phyloP scores from a whole-genome alignment of 2,329 filamentous ascomycete species.

The Onygenales sp. region DNA sequence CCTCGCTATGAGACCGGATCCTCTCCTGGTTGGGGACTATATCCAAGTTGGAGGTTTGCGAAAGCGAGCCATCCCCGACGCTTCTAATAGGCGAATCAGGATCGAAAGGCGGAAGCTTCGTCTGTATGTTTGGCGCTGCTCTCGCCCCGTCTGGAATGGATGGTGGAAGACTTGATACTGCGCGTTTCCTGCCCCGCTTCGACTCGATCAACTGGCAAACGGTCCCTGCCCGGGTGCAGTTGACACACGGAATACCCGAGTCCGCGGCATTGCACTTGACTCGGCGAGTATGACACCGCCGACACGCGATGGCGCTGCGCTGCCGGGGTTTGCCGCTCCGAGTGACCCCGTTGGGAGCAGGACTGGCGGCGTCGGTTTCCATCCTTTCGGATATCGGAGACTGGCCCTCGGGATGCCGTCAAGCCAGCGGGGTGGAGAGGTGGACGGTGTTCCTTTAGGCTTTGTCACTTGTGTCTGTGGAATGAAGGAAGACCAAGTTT shows the following conservation, averaged over 20 bases:
- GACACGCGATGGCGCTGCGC: slow-evolving; percentile 1
- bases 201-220: background rate
- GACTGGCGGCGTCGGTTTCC: background rate
- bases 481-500: too few relatives aligned
- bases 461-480: background rate
- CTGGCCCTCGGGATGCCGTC: background rate
- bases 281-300: background rate
- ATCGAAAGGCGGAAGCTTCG: background rate
- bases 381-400: background rate
- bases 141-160: background rate
- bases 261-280: slow-evolving; percentile 1
- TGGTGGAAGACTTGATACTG: background rate
- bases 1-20: background rate
- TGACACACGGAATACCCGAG: background rate
- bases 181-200: slow-evolving; percentile 1
- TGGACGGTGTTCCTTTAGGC: background rate
- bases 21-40: background rate
- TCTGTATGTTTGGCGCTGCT: background rate
- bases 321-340: slow-evolving; percentile 3
- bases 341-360: background rate
- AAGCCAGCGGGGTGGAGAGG: background rate
- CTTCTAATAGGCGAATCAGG: background rate
- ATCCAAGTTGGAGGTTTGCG: background rate
- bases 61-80: background rate
- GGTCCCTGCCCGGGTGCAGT: background rate